Evolutionary conservation across 306 rosid species (phyloP), one percentile per base, ranked within the genome.

Genomic region (Arachis hypogaea): DNA sequence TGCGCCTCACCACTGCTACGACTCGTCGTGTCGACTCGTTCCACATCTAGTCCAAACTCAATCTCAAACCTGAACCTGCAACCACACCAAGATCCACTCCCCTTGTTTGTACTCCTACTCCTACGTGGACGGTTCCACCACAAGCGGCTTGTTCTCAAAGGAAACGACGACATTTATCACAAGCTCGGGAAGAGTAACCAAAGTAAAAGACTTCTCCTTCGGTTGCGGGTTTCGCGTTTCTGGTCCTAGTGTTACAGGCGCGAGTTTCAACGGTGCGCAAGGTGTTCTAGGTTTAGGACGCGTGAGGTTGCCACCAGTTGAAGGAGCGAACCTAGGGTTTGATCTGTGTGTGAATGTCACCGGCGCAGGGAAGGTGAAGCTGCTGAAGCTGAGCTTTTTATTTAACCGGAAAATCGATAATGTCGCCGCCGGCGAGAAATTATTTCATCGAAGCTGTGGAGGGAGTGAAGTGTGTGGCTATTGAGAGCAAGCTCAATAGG

Each of bases 251-350:
- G 73, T 88, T 1, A 78, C 90, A 3, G 97, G 93, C 1, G 10
- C 79, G 9, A 81, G 82, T 68, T 85, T 88, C 68, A 80, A 78
- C 59, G 93, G 93, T 5, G 93, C 94, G 2, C 84, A 89, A 12
- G 97, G 97, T 0, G 95, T 91, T 4, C 75, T 91, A 89, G 97
- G 97, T 60, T 79, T 91, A 66, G 97, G 95, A 6, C 80, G 75
- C 46, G 61, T 83, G 47, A 75, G 7, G 58, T 56, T 68, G 4
- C 77, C 87, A 56, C 64, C 47, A 1, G 71, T 51, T 1, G 62
- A 42, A 44, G 63, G 7, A 7, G 45, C 72, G 43, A 46, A 81
- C 2, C 66, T 69, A 22, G 86, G 87, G 3, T 91, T 91, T 56
- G 97, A 89, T 16, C 87, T 91, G 7, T 91, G 97, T 52, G 84